Conservation (phyloP, 2,329 filamentous ascomycete genomes). For the Fusarium nematophilum region DNA sequence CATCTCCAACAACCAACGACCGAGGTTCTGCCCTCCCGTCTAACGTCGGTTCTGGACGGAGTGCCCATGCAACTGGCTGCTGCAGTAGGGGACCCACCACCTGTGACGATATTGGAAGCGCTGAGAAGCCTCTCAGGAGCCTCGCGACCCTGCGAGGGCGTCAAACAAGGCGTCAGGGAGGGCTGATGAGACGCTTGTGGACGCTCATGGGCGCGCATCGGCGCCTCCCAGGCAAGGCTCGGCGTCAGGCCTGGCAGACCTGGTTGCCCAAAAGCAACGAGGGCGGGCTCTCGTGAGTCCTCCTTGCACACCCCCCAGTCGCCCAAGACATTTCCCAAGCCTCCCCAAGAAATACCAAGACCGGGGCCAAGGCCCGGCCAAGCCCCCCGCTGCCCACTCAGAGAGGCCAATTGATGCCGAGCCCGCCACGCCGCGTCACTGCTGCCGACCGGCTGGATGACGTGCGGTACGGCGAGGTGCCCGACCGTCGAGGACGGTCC, state of each 20-base stretch:
- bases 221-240: constrained; percentile 34
- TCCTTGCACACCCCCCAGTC: constrained; percentile 29
- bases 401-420: constrained; percentile 37
- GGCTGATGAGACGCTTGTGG: constrained; percentile 27
- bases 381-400: constrained; percentile 24
- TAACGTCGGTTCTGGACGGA: constrained; percentile 37
- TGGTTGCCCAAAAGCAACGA: constrained; percentile 27
- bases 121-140: constrained; percentile 27
- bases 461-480: constrained; percentile 32
- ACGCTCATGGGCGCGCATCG: constrained; percentile 17
- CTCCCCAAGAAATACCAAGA: no score
- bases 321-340: no score
- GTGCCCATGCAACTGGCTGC: constrained; percentile 25
- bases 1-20: constrained; percentile 4
- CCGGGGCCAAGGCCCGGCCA: constrained; percentile 37
- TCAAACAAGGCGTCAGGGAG: constrained; percentile 16
- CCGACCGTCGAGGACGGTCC: constrained; percentile 23
- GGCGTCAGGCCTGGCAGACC: constrained; percentile 31
- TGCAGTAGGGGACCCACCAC: constrained; percentile 25
- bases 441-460: constrained; percentile 35
- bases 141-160: constrained; percentile 19
- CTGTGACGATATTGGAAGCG: constrained; percentile 27
- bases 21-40: constrained; percentile 23
- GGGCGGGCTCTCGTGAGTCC: constrained; percentile 18
- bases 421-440: constrained; percentile 44